Evolutionary conservation across 2,329 filamentous ascomycete genomes (phyloP).

Genomic region (Thielaviopsis euricoi): DNA sequence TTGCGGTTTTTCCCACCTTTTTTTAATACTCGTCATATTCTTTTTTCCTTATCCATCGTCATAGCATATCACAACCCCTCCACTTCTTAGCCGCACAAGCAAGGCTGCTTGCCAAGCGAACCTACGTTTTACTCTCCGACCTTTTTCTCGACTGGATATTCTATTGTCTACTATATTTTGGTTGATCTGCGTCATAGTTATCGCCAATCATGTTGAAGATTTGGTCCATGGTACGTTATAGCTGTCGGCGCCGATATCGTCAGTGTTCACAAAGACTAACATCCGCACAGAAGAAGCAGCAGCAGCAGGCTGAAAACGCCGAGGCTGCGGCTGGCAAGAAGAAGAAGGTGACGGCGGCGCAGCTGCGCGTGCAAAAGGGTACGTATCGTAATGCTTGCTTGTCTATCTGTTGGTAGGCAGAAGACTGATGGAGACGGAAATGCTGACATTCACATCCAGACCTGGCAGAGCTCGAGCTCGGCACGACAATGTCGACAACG

Average conservation of each 20-base stretch:
- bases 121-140: not conserved
- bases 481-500: slow-evolving; percentile 62
- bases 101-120: too few species aligned
- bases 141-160: not conserved
- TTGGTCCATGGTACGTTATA: slow-evolving; percentile 76
- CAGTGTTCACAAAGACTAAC: slow-evolving; percentile 13
- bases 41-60: not conserved
- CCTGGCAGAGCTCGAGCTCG: slow-evolving; percentile 64
- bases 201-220: slow-evolving; percentile 87
- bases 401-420: not conserved
- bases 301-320: slow-evolving; percentile 83
- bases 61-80: not conserved
- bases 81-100: too few species aligned
- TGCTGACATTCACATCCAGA: slow-evolving; percentile 30
- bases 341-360: slow-evolving; percentile 96
- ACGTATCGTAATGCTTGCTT: slow-evolving; percentile 14
- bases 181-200: too few species aligned
- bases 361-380: slow-evolving; percentile 94
- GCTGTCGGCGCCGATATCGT: not conserved
- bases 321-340: slow-evolving; percentile 64
- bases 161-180: too few species aligned
- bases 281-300: slow-evolving; percentile 67
- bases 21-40: too few species aligned
- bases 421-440: not conserved
- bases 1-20: not conserved